Evolutionary conservation across 148 eudicot genomes (phyloP), one percentile per base, ranked within the genome.

Genomic region (Rheum nobile): DNA sequence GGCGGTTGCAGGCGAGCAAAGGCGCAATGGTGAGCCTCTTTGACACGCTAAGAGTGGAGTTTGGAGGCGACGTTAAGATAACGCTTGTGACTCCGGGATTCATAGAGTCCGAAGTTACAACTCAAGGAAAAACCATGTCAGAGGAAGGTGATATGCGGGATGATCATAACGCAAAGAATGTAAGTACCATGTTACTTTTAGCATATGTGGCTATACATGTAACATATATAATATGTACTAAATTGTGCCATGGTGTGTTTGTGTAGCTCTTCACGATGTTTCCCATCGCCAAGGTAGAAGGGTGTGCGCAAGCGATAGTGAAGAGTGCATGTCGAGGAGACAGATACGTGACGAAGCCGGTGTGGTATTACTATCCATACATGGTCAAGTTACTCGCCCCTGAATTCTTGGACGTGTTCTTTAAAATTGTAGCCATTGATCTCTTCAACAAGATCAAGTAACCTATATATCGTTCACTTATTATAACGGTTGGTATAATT

Each of bases 41-140:
- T 14, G 92, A 91, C 72, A 86, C 96, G 2, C n/a, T 91, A 21
- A 80, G 93, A 74, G 77, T 88, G 48, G 93, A 91, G 67, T 74
- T 88, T 17, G 84, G 86, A 19, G 73, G 84, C 0, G 86, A 87
- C 2, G 44, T 91, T 31, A 82, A 84, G 57, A 79, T 91, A 32
- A 88, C 96, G 3, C 69, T 88, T 6, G 96, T 83, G 6, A 85
- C 93, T 2, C 93, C 96, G 0, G 93, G 96, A 4, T 75, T 85
- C 1, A 75, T 91, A 14, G 96, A 91, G 79, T 88, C 96, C 21
- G 89, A 91, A 70, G 63, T 83, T 68, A 87, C 91, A n/a, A 87
- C 91, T n/a, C 82, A 76, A 73, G 93, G 93, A 48, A 91, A 91
- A 77, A 43, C 70, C 39, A 24, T 65, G 41, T 65, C 70, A n/a